Evolutionary conservation across 2,329 filamentous ascomycete genomes (phyloP), one percentile per base, ranked within the genome.

Genomic region (Alternaria atra): DNA sequence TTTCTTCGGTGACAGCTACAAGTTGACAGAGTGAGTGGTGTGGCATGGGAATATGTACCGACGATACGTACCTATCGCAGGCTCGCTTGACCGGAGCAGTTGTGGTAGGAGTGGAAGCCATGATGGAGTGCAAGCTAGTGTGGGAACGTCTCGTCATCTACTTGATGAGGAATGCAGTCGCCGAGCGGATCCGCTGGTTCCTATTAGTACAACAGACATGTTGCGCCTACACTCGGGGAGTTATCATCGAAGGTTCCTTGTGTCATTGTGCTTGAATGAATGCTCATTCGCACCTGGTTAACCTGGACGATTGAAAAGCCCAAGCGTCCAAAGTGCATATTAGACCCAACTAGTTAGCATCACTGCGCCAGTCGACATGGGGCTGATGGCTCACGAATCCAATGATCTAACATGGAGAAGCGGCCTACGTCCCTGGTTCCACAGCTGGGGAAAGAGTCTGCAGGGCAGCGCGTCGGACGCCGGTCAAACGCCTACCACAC

Each of bases 1-100:
- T 84, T 84, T 46, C 83, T 77, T 55, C 81, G 73, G 66, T 84
- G 82, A 64, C 82, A 84, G 73, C 76, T 79, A 63, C 10, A 57
- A 58, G 46, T 39, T 17, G 43, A 25, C 8, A 63, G 55, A 64
- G 65, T 64, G 57, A 55, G 63, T 47, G n/a, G 64, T 40, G 40
- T 10, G 52, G 43, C 35, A 55, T 54, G 52, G 52, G 55, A 47
- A 50, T 27, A 54, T 50, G 55, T 32, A 52, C 59, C 44, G 48
- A 53, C 47, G 52, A 51, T 48, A 73, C 77, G 62, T 63, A 80
- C 78, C 77, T 80, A 67, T 80, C 79, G 73, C 79, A 80, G 57
- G 79, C 79, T 70, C 79, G 71, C 68, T 80, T 80, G 55, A 79
- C 75, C 40, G 77, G 77, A 66, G 77, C 67, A 52, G 77, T 73